These are phyloP conservation scores for Pythium apleroticum DNA, from an alignment of 352 stramenopile species.

Conservation along the genomic window DNA sequence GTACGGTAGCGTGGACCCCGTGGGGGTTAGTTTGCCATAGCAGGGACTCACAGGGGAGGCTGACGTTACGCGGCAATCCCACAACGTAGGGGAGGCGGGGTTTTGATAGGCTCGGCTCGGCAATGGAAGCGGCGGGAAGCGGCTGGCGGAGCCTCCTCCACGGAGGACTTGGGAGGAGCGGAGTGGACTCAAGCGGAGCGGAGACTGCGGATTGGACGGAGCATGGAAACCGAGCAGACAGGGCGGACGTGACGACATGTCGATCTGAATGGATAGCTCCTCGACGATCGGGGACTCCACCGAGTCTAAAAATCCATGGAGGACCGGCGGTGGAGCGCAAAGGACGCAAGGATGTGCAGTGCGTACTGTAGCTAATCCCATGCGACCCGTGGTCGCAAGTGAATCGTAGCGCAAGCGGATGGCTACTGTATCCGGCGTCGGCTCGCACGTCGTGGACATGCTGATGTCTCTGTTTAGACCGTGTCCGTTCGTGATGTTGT, in stretches of 20 bases:
- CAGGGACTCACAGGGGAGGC: neutral
- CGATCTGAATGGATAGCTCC: slow-evolving; percentile 3
- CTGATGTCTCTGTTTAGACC: neutral
- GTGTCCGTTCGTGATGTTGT: slow-evolving; percentile 1
- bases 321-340: neutral
- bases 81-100: neutral
- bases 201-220: slow-evolving; percentile 3
- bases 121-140: neutral
- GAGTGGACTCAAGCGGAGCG: neutral
- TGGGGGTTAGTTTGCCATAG: neutral
- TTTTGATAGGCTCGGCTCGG: slow-evolving; percentile 1
- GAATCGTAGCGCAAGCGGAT: neutral
- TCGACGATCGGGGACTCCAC: neutral
- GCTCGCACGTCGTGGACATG: neutral
- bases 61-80: slow-evolving; percentile 6
- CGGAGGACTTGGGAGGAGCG: neutral
- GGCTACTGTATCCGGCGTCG: neutral
- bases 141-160: neutral
- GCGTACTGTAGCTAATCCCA: neutral
- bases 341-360: neutral
- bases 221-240: slow-evolving; percentile 6
- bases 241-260: slow-evolving; percentile 2
- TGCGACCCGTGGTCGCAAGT: neutral
- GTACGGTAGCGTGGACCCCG: neutral
- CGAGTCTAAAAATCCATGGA: neutral